Conservation (phyloP, 352 stramenopile genomes). For the Globisporangium megalacanthum region DNA sequence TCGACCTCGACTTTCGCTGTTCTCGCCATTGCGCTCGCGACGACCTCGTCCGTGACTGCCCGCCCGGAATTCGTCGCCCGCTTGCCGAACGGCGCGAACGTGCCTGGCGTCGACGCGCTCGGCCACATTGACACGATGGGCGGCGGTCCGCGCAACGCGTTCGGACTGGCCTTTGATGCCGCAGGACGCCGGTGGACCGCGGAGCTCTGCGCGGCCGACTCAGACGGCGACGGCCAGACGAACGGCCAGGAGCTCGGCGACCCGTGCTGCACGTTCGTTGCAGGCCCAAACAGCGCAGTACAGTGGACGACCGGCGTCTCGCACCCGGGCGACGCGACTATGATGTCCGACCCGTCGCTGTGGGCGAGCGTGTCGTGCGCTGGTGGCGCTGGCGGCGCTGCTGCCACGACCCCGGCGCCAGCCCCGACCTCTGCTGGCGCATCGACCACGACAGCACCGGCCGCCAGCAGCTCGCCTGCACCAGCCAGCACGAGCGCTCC, state of each 20-base stretch:
- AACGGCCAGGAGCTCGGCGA: conserved; percentile 65
- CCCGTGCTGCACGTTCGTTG: conserved; percentile 32
- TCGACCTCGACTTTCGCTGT: not conserved
- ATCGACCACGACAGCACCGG: no score
- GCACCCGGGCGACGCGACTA: conserved; percentile 17
- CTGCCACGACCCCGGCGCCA: not conserved
- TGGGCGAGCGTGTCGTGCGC: conserved; percentile 14
- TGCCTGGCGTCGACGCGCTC: conserved; percentile 20
- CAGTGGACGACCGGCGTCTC: conserved; percentile 22
- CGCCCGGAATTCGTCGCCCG: conserved; percentile 9
- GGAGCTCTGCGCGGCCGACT: conserved; percentile 26
- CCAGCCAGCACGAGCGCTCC: no score
- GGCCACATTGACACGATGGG: conserved; percentile 22
- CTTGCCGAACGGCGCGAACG: conserved; percentile 38
- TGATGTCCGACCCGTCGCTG: conserved; percentile 17
- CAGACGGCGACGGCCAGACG: conserved; percentile 38
- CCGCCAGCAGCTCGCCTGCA: no score
- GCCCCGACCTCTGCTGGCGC: not conserved
- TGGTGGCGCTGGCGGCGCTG: not conserved
- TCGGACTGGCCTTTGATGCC: conserved; percentile 27
- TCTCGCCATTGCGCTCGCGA: not conserved
- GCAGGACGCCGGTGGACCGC: conserved; percentile 31
- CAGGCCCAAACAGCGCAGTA: conserved; percentile 1
- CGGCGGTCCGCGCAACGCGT: conserved; percentile 19
- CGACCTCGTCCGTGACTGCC: not conserved